phyloP scores from a whole-genome alignment of 441 rosid genomes.

The Corymbia citriodora region DNA sequence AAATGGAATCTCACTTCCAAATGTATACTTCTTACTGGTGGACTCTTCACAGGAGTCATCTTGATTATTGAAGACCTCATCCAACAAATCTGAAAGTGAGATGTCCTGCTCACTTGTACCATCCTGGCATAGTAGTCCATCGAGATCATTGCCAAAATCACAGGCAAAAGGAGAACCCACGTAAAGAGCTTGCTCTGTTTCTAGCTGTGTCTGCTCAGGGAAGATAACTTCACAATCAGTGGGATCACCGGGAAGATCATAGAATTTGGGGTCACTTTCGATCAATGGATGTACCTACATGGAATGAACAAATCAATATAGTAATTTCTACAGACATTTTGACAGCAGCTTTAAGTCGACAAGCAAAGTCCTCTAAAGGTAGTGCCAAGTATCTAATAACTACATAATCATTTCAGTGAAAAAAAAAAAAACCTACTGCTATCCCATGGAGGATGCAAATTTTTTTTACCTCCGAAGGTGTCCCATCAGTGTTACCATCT shows the following conservation, averaged over 20 bases:
- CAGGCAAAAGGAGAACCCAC: constrained; percentile 49
- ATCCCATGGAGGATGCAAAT: background rate
- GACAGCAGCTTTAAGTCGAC: background rate
- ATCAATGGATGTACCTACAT: constrained; percentile 24
- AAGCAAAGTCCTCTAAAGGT: background rate
- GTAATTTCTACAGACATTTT: background rate
- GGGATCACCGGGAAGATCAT: constrained; percentile 4
- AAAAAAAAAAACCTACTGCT: background rate
- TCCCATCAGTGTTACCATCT: constrained; percentile 35
- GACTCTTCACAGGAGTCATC: constrained; percentile 45
- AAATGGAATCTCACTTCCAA: constrained; percentile 12
- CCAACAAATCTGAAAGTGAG: constrained; percentile 39
- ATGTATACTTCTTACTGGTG: constrained; percentile 20
- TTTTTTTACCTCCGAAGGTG: constrained; percentile 35
- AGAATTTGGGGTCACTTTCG: constrained; percentile 14
- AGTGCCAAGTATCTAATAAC: background rate
- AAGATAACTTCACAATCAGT: constrained; percentile 32
- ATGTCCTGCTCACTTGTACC: constrained; percentile 49
- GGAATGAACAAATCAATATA: background rate
- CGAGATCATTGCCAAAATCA: constrained; percentile 54
- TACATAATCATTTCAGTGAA: background rate
- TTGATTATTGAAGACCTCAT: constrained; percentile 40
- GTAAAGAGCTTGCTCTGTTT: constrained; percentile 22
- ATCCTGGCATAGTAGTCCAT: constrained; percentile 40
- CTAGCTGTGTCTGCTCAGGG: constrained; percentile 27